Evolutionary conservation across 352 stramenopile species (phyloP).

Genomic region (Globisporangium acanthophoron): DNA sequence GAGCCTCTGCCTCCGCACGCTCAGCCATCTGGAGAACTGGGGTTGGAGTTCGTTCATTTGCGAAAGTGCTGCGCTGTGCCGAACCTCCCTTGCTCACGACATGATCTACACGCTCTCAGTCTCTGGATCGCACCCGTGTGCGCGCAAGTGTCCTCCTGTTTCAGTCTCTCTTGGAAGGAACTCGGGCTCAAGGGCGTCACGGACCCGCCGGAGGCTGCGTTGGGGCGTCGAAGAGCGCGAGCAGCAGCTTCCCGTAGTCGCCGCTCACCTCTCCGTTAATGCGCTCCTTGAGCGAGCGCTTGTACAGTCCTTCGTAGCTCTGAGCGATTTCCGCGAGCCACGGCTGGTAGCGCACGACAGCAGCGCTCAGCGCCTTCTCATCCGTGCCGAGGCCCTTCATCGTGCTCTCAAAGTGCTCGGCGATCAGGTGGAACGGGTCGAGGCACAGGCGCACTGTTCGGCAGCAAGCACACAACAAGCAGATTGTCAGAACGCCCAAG

Average conservation of each 20-base stretch:
- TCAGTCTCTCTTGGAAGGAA: not conserved
- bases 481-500: not conserved
- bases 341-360: constrained; percentile 50
- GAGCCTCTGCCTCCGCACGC: no score
- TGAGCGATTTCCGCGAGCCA: constrained; percentile 30
- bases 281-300: constrained; percentile 36
- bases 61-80: no score
- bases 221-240: constrained; percentile 41
- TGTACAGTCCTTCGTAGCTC: constrained; percentile 42
- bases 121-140: not conserved
- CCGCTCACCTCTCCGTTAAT: constrained; percentile 51
- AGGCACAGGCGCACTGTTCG: constrained; percentile 40
- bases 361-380: constrained; percentile 46
- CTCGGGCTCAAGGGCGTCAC: no score
- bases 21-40: no score
- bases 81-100: no score
- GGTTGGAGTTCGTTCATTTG: no score
- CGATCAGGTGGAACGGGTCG: constrained; percentile 39
- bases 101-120: no score
- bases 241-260: constrained; percentile 46
- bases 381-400: constrained; percentile 58
- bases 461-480: not conserved
- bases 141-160: not conserved
- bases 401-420: constrained; percentile 48
- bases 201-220: constrained; percentile 1